Evolutionary conservation across 2,329 filamentous ascomycete species (phyloP), one percentile per base, ranked within the genome.

Genomic region (Stagonosporopsis vannaccii): DNA sequence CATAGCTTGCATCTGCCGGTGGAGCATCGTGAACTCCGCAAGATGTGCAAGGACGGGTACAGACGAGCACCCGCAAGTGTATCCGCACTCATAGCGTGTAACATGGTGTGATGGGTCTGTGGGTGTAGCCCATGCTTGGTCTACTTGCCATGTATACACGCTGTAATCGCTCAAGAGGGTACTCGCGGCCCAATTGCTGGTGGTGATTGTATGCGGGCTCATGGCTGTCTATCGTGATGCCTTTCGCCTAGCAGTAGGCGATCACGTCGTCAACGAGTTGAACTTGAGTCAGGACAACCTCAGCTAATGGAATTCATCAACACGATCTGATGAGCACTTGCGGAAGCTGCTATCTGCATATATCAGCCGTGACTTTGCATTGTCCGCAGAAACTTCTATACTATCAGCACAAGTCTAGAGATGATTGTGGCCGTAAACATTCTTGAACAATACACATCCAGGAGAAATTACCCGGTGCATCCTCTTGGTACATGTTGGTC

Each of bases 31-130:
- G 22, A 32, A 42, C 53, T 56, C 47, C 37, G 43, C 47, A 51
- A 23, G 53, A 56, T 51, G 46, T 51, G 53, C 47, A 47, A 51
- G 46, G 23, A 41, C 43, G 53, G 53, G 53, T 56, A 48, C 23
- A 46, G 40, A 51, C 42, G 47, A 41, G 53, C 37, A 39, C 25
- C 42, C 43, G 48, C 53, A 51, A 37, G 43, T 51, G 53, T 33
- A 51, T 23, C 53, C 53, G 53, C 44, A 42, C n/a, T 23, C 22
- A 26, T 51, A 56, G 53, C 53, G 53, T 47, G 46, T 28, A 49
- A 51, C 46, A 43, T 51, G 42, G 47, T 20, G 22, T 28, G 19
- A 51, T 56, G 53, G 47, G 42, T 51, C 47, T 23, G 47, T 51
- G 48, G 42, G 25, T 51, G 28, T 19, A 22, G 20, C 19, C 36